Base-by-base conservation (phyloP, 768 basidiomycete genomes). In the Xerocomus potaroensis region DNA sequence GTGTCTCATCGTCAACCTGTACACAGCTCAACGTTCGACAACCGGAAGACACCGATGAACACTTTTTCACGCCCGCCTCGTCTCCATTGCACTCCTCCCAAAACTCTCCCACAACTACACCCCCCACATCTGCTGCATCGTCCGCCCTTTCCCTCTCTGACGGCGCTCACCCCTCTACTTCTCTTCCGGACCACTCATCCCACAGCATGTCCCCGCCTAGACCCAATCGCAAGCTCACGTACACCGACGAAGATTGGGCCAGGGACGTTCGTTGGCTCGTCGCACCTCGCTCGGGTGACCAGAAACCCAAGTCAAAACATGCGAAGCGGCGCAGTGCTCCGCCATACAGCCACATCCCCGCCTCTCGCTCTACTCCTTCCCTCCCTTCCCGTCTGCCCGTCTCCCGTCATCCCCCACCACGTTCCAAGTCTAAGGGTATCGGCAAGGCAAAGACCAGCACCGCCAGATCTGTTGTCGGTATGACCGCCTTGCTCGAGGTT, bases 181-280 rank as follows among this genome's bases (percentile, higher is more conserved):
- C 68, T 5, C 57, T 59, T 22, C 64, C 69, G 19, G 68, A 68
- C 19, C 53, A 59, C 45, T 8, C 42, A n/a, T 24, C 24, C 12
- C 48, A 56, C 16, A 52, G 31, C 47, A 67, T 62, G 60, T 54
- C 50, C 1, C 55, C 51, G 1, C 48, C 40, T 24, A 19, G 58
- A 50, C 30, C 48, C 41, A 18, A 63, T 38, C 54, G 61, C 47
- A 63, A 68, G 30, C 52, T 61, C 43, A 67, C 69, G 15, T 72
- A 73, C 58, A 75, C 74, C 4, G 76, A 79, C 56, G 73, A 80
- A 43, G 78, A 83, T 53, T 87, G 83, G 85, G 76, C 80, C 11
- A 77, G 74, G 51, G 84, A 87, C 41, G 77, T 84, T 15, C 74
- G 80, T 27, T 84, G 80, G 80, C 77, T 87, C 24, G 75, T 68